Conservation (phyloP, 208 protist species). For the Kentomonas sorsogonicus region DNA sequence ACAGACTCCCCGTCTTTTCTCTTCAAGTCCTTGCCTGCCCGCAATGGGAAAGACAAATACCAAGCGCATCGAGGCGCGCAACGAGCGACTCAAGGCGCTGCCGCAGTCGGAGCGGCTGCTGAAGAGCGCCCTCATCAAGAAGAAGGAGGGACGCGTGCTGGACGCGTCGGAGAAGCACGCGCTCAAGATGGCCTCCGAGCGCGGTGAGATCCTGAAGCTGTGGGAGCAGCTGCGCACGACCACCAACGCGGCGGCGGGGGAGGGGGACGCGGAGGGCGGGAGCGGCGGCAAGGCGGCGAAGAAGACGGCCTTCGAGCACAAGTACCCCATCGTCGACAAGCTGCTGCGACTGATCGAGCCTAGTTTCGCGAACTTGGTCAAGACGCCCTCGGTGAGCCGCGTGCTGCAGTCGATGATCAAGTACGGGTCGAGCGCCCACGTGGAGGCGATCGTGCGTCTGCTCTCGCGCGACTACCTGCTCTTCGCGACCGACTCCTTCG, state of each 20-base stretch:
- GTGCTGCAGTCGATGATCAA: slow-evolving; percentile 91
- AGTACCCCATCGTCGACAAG: slow-evolving; percentile 84
- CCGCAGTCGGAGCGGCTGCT: slow-evolving; percentile 65
- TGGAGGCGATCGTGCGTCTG: slow-evolving; percentile 50
- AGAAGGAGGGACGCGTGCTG: slow-evolving; percentile 81
- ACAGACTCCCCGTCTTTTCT: slow-evolving; percentile 4
- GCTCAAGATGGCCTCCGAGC: slow-evolving; percentile 83
- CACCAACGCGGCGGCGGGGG: too few relatives aligned
- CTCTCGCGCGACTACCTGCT: slow-evolving; percentile 50
- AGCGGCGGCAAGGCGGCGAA: slow-evolving; percentile 17
- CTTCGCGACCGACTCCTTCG: slow-evolving; percentile 77
- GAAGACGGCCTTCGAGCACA: slow-evolving; percentile 70
- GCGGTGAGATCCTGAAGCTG: slow-evolving; percentile 81
- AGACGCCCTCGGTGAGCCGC: slow-evolving; percentile 76
- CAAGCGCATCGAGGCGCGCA: slow-evolving; percentile 72
- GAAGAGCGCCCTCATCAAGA: slow-evolving; percentile 85
- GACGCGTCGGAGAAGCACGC: slow-evolving; percentile 82
- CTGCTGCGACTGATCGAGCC: slow-evolving; percentile 75
- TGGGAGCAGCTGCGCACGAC: slow-evolving; percentile 77
- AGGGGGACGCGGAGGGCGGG: slow-evolving; percentile 10
- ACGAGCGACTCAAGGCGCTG: slow-evolving; percentile 49
- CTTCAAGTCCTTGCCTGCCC: not conserved
- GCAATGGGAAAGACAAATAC: slow-evolving; percentile 75
- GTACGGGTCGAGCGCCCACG: slow-evolving; percentile 67
- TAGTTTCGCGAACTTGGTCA: slow-evolving; percentile 55